phyloP scores from a whole-genome alignment of 2,329 filamentous ascomycete species.

The Paraphaeosphaeria sporulosa region DNA sequence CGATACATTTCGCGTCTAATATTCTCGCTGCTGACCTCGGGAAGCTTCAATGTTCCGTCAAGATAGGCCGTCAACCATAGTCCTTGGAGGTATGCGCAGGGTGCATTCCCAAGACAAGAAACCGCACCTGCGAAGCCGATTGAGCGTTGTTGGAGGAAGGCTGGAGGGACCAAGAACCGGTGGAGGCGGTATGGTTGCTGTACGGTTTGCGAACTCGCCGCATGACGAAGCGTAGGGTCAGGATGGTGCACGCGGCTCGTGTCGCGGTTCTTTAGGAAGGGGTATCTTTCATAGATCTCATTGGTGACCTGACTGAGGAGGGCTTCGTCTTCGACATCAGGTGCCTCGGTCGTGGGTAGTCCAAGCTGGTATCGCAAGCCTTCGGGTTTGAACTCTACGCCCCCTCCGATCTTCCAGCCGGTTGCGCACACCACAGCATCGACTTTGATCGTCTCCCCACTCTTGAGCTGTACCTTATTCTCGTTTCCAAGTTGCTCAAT shows the following conservation, averaged over 20 bases:
- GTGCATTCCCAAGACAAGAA: too few relatives aligned
- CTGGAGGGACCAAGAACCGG: too few relatives aligned
- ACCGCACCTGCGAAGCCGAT: too few relatives aligned
- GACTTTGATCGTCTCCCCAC: constrained; percentile 53
- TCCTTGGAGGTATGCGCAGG: too few relatives aligned
- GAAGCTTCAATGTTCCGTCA: too few relatives aligned
- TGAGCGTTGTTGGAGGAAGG: too few relatives aligned
- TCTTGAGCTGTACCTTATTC: constrained; percentile 57
- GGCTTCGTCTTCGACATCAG: constrained; percentile 45
- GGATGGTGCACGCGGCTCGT: constrained; percentile 27
- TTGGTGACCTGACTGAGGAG: constrained; percentile 40
- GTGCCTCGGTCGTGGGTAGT: constrained; percentile 48
- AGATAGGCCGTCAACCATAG: too few relatives aligned
- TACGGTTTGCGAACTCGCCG: too few relatives aligned
- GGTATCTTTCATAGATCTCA: constrained; percentile 23
- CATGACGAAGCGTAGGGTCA: constrained; percentile 16
- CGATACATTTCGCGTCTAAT: constrained; percentile 58
- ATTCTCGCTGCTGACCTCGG: constrained; percentile 14
- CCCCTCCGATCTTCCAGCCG: constrained; percentile 63
- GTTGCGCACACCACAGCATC: constrained; percentile 65
- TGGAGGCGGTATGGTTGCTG: too few relatives aligned
- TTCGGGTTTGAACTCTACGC: constrained; percentile 57
- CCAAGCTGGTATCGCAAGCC: constrained; percentile 56
- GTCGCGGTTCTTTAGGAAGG: constrained; percentile 29
- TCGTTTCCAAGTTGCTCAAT: constrained; percentile 56